These are phyloP conservation scores for Colletotrichum orchidophilum DNA, from an alignment of 2,329 filamentous ascomycete species.

Conservation along the genomic window DNA sequence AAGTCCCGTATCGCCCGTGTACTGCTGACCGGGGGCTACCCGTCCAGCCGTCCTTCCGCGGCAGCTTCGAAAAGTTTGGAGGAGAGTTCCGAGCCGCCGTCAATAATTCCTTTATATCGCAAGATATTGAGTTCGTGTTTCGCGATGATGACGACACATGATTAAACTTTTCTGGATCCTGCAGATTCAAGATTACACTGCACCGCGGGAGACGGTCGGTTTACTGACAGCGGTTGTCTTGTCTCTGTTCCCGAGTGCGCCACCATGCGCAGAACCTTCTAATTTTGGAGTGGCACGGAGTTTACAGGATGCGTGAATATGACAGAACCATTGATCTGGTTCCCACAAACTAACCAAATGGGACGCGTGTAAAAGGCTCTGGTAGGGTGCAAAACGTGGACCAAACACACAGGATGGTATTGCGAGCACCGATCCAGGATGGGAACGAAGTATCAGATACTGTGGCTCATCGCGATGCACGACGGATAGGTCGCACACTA, in stretches of 20 bases:
- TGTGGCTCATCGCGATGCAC: background rate
- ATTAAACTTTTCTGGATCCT: conserved; percentile 5
- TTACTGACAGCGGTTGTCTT: background rate
- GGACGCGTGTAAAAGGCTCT: background rate
- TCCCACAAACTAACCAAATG: background rate
- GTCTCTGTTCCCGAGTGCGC: background rate
- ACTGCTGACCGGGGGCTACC: background rate
- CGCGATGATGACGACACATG: conserved; percentile 19
- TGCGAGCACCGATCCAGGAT: conserved; percentile 7
- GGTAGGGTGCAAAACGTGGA: conserved; percentile 6
- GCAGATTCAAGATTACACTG: background rate
- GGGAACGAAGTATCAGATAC: conserved; percentile 24
- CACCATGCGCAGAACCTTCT: background rate
- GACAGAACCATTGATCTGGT: conserved; percentile 2
- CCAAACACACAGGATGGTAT: conserved; percentile 4
- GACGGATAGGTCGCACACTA: conserved; percentile 9
- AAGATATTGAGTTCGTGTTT: conserved; percentile 11
- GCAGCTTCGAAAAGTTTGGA: background rate
- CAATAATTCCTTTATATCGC: background rate
- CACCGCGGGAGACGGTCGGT: background rate
- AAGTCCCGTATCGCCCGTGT: conserved; percentile 6
- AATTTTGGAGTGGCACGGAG: background rate
- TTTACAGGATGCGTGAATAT: background rate
- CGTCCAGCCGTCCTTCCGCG: conserved; percentile 2
- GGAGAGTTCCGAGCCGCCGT: background rate